phyloP scores from a whole-genome alignment of 176 grass and related monocot species.

The Avena eriantha region DNA sequence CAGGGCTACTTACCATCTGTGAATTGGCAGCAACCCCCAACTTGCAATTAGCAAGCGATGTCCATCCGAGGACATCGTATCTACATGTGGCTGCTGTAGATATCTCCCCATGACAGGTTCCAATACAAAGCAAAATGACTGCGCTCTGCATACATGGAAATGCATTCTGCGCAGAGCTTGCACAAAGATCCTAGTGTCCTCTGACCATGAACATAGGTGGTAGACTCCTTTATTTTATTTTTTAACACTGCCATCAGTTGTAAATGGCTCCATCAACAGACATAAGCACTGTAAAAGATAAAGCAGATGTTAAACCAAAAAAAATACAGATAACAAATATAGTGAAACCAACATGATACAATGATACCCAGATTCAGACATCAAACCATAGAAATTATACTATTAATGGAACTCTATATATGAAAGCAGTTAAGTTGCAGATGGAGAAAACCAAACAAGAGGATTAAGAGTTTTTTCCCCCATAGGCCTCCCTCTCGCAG shows the following conservation, averaged over 20 bases:
- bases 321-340: not conserved
- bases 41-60: constrained; percentile 70
- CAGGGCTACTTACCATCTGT: constrained; percentile 65
- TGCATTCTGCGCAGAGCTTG: constrained; percentile 69
- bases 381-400: not conserved
- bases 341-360: not conserved
- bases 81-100: constrained; percentile 62
- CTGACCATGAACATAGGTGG: constrained; percentile 71
- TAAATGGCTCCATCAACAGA: constrained; percentile 40
- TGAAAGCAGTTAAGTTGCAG: not conserved
- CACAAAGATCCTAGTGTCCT: constrained; percentile 70
- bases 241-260: constrained; percentile 38
- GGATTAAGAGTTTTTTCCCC: not conserved
- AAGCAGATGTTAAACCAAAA: constrained; percentile 38
- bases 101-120: constrained; percentile 75
- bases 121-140: constrained; percentile 80
- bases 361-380: not conserved
- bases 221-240: constrained; percentile 45
- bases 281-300: constrained; percentile 50
- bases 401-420: constrained; percentile 27
- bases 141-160: constrained; percentile 84
- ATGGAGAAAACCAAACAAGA: constrained; percentile 19
- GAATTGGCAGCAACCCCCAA: constrained; percentile 79
- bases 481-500: not conserved
- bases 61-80: constrained; percentile 62